Percentiles rank a stretch among this genome's conserved stretches.
Conservation (phyloP, 2,329 filamentous ascomycete genomes). For the Endothia cerciana region DNA sequence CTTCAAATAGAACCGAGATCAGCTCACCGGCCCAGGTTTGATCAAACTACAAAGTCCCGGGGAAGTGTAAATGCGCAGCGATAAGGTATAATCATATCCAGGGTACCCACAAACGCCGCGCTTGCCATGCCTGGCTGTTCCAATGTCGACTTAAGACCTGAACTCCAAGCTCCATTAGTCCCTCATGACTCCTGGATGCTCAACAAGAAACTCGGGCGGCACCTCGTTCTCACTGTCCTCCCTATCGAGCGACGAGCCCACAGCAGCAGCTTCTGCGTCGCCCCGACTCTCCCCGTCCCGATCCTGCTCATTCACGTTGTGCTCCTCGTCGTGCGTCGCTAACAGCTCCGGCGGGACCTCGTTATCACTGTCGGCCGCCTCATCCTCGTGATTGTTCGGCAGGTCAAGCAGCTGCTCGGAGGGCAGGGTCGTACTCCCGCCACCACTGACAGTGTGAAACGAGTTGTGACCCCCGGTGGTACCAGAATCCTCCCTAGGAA, state of each 20-base stretch:
- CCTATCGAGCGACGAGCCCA: slow-evolving; percentile 26
- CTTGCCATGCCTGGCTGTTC: background rate
- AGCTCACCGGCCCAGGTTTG: background rate
- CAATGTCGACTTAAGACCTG: background rate
- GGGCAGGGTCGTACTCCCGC: slow-evolving; percentile 39
- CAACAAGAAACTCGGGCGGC: slow-evolving; percentile 55
- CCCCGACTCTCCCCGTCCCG: background rate
- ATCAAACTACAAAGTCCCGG: background rate
- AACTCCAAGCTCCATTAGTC: slow-evolving; percentile 5
- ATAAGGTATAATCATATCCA: slow-evolving; percentile 16
- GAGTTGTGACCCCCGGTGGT: slow-evolving; percentile 22
- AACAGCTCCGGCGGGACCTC: slow-evolving; percentile 49
- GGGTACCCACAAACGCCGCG: slow-evolving; percentile 1
- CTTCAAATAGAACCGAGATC: background rate
- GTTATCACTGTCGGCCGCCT: slow-evolving; percentile 40
- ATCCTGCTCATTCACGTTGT: slow-evolving; percentile 25
- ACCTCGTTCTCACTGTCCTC: slow-evolving; percentile 53
- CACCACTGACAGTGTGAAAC: slow-evolving; percentile 33
- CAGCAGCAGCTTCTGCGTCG: background rate
- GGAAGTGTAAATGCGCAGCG: background rate
- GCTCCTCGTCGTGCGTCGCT: slow-evolving; percentile 37
- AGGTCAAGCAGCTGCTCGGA: slow-evolving; percentile 34
- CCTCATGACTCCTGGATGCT: slow-evolving; percentile 39
- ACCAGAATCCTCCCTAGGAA: slow-evolving; percentile 23
- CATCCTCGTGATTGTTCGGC: slow-evolving; percentile 29